Base-by-base conservation (phyloP, 2,329 filamentous ascomycete species). In the Emericellopsis atlantica region DNA sequence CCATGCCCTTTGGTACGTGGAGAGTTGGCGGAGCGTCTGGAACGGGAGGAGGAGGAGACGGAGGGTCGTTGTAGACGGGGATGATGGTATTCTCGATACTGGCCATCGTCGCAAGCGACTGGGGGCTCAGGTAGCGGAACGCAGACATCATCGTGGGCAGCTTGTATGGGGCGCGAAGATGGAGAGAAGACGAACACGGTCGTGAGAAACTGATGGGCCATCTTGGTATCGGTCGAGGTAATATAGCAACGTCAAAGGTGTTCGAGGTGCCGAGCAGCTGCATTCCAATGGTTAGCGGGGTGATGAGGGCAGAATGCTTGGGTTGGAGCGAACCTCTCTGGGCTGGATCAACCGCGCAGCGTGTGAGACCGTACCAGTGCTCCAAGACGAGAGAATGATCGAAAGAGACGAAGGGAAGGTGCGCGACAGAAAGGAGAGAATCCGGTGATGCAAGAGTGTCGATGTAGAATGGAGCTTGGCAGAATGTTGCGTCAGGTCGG, bases 201-300 rank as follows among this genome's bases (percentile, higher is more conserved):
- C 38, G 60, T 62, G 46, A 65, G 54, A 52, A 65, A 65, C 48
- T 64, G 44, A 18, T 43, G 60, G 39, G 61, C 55, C 61, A 65
- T 65, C 45, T 44, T 49, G 48, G 46, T 40, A 39, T 45, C 42
- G 41, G 36, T 39, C 37, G 39, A 32, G 23, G 9, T 43, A 41
- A 39, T 32, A 40, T 48, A 34, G 40, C 26, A 38, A 46, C 26
- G 36, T 45, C 26, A 39, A 24, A 23, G 22, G 31, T 15, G 36
- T 18, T 18, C 36, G 35, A 32, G 37, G 36, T 18, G 43, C 35
- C 26, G 18, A 12, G 39, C 40, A 46, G 42, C 49, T 57, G 47
- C 60, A 64, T 64, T 64, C 61, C 60, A 60, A 44, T 41, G 46
- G 60, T 64, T 61, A 64, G 61, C 60, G 56, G 57, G 59, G 59